Percentiles rank a stretch among this genome's conserved stretches.
Conservation (phyloP, 495 filamentous ascomycete genomes). For the Talaromyces adpressus region DNA sequence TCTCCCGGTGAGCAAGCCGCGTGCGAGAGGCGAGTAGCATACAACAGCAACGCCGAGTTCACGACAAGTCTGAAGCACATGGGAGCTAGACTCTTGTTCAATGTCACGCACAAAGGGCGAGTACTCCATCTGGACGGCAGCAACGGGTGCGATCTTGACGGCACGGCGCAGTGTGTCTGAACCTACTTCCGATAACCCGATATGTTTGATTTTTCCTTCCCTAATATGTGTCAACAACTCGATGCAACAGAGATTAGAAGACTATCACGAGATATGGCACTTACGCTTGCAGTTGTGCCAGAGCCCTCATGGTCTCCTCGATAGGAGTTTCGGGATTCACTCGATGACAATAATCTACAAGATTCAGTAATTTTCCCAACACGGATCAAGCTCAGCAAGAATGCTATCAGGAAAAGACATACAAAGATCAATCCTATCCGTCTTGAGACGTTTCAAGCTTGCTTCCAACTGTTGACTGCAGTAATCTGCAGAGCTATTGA, state of each 20-base stretch:
- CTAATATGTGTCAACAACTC: slow-evolving; percentile 16
- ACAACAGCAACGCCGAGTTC: slow-evolving; percentile 57
- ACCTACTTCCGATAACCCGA: slow-evolving; percentile 53
- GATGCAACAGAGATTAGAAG: not conserved
- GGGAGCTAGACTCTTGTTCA: slow-evolving; percentile 34
- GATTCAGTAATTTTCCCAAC: not conserved
- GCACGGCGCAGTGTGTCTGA: slow-evolving; percentile 52
- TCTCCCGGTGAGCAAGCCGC: slow-evolving; percentile 48
- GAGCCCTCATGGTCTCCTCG: not conserved
- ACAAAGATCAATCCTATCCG: slow-evolving; percentile 16
- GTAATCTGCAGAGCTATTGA: slow-evolving; percentile 33
- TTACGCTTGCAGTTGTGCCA: not conserved
- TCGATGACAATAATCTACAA: not conserved
- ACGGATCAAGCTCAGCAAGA: not conserved
- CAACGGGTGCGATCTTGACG: slow-evolving; percentile 49
- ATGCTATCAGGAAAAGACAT: not conserved
- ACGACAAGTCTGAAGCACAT: slow-evolving; percentile 46
- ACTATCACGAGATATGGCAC: not conserved
- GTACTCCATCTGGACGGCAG: slow-evolving; percentile 59
- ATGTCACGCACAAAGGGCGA: slow-evolving; percentile 53
- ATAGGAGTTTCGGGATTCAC: not conserved
- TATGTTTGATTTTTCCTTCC: slow-evolving; percentile 52
- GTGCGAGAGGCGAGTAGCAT: slow-evolving; percentile 55
- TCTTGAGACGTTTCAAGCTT: slow-evolving; percentile 32
- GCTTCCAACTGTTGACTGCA: slow-evolving; percentile 32